Evolutionary conservation across 1,284 basidiomycete species (phyloP), one percentile per base, ranked within the genome.

Genomic region (Naganishia sp.): DNA sequence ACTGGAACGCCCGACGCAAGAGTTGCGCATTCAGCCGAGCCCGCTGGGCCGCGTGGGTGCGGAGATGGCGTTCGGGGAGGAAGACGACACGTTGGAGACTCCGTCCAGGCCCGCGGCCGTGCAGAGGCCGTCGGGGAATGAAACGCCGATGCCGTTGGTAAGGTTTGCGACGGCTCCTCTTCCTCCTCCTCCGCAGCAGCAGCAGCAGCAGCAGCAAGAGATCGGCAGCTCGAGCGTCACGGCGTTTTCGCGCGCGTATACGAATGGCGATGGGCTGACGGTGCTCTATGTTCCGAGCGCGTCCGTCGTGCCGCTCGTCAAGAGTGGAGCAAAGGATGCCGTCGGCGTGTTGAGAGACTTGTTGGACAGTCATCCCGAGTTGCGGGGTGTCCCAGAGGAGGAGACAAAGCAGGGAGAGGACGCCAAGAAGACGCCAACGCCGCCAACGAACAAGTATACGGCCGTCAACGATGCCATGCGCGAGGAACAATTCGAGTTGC

Each of bases 401-500:
- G 32, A 31, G 5, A 18, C 21, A 0, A 15, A 28, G 23, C n/a
- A 45, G n/a, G 32, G 39, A 9, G 17, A 39, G 41, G 61, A 63
- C 18, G 25, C 49, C n/a, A 50, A 28, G n/a, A 61, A 71, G 53
- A 72, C 70, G 42, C 28, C 28, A 5, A 28, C 28, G 28, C 2
- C 28, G 28, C 2, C 28, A 6, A 50, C 68, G 41, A 85, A 87
- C 68, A 83, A 94, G 53, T 83, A 97, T 31, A 86, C 87, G 23
- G 88, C 92, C 70, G 81, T 86, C 28, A 83, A 90, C 67, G 87
- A 90, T 74, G 81, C 84, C 43, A 84, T 98, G 46, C 90, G 93
- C 25, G 86, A 88, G 49, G 92, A 95, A 78, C 91, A 89, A 73
- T 94, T 94, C 73, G 91, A 94, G 74, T 82, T 97, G 5, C 84